phyloP scores from a whole-genome alignment of 1,284 basidiomycete genomes.

The Sanghuangporus baumii region DNA sequence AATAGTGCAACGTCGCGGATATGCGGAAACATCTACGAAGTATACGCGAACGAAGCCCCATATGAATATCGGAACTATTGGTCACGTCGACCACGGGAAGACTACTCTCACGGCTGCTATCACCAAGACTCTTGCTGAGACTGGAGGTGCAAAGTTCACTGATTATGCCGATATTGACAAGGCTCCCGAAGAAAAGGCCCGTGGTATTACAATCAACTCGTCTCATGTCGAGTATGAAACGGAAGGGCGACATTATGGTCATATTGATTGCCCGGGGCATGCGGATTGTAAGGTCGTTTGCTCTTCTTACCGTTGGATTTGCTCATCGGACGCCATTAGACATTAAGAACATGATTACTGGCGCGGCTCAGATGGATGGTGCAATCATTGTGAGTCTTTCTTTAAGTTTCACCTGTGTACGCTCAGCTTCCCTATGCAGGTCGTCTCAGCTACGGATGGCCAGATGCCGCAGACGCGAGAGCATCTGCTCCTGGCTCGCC shows the following conservation, averaged over 20 bases:
- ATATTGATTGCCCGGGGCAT: slow-evolving; percentile 98
- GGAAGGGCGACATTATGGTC: slow-evolving; percentile 88
- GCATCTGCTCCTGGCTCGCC: slow-evolving; percentile 94
- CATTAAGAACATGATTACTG: slow-evolving; percentile 99
- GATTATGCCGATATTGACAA: slow-evolving; percentile 99
- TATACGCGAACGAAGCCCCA: slow-evolving; percentile 89
- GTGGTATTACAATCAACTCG: slow-evolving; percentile 97
- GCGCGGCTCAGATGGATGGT: slow-evolving; percentile 98
- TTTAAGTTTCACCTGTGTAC: not conserved
- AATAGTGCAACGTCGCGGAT: slow-evolving; percentile 47
- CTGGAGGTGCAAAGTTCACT: slow-evolving; percentile 88
- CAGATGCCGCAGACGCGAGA: slow-evolving; percentile 99
- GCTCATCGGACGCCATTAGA: slow-evolving; percentile 38
- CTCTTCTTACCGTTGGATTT: not conserved
- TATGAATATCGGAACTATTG: slow-evolving; percentile 96
- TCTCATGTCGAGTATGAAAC: slow-evolving; percentile 99
- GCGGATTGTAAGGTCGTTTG: slow-evolving; percentile 68
- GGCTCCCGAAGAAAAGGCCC: slow-evolving; percentile 99
- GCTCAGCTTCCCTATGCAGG: slow-evolving; percentile 23
- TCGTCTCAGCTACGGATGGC: slow-evolving; percentile 98
- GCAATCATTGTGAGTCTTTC: slow-evolving; percentile 67
- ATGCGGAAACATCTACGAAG: slow-evolving; percentile 68
- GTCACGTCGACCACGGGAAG: slow-evolving; percentile 93
- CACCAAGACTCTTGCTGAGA: slow-evolving; percentile 87
- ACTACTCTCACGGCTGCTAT: slow-evolving; percentile 98